Evolutionary conservation across 176 grass and related monocot species (phyloP).

Genomic region (Rhipidocladum racemiflorum): DNA sequence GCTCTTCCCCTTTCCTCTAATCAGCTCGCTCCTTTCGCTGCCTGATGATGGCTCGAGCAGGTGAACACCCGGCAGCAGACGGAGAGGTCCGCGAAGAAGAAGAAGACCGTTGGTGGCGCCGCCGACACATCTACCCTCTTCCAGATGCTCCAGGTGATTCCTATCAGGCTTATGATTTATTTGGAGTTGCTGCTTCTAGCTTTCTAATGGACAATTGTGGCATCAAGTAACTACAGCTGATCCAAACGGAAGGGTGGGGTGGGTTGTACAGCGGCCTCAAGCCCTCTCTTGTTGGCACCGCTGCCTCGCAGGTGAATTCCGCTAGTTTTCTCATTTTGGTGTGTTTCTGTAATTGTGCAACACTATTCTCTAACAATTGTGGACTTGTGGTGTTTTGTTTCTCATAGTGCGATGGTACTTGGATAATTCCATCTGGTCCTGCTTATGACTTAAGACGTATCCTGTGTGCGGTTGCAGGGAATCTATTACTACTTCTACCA

Average conservation of each 20-base stretch:
- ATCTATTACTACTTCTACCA: constrained; percentile 99
- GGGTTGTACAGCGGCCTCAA: constrained; percentile 93
- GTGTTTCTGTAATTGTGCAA: not conserved
- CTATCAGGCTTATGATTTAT: not conserved
- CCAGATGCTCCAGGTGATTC: constrained; percentile 80
- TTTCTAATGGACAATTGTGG: not conserved
- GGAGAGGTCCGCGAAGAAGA: constrained; percentile 71
- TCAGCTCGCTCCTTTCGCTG: not conserved
- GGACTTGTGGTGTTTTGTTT: not conserved
- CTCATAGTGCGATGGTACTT: not conserved
- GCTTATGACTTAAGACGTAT: not conserved
- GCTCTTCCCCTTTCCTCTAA: not conserved
- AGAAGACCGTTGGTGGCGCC: constrained; percentile 9
- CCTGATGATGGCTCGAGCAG: constrained; percentile 26
- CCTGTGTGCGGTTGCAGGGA: constrained; percentile 44
- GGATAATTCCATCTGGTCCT: not conserved
- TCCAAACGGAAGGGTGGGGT: constrained; percentile 82
- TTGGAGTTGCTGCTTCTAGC: not conserved
- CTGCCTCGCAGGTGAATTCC: constrained; percentile 71
- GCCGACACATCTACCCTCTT: constrained; percentile 45
- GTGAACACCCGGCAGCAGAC: constrained; percentile 97
- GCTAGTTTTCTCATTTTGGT: not conserved
- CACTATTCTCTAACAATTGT: too few species aligned
- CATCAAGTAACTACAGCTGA: constrained; percentile 52
- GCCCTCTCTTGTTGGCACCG: constrained; percentile 88